Conservation (phyloP, 352 stramenopile genomes). For the Thalassiosira mediterranea region DNA sequence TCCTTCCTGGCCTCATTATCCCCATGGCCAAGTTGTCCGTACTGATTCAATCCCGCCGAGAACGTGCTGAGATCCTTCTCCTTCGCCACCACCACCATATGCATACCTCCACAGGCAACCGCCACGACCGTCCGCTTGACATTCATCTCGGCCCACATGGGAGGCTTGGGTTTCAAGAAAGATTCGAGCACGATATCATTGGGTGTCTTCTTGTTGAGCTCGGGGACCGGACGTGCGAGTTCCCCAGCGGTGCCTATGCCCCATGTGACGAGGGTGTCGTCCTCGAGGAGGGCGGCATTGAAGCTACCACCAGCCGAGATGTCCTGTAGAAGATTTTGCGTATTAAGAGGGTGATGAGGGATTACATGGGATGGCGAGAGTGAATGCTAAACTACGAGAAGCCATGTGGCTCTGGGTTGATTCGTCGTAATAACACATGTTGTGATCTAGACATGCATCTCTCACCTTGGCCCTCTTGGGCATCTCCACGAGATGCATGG, state of each 20-base stretch:
- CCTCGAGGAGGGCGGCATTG: slow-evolving; percentile 87
- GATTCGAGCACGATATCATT: slow-evolving; percentile 85
- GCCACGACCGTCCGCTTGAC: slow-evolving; percentile 40
- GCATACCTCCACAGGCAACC: slow-evolving; percentile 58
- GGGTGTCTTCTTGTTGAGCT: slow-evolving; percentile 78
- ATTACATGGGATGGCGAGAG: no score
- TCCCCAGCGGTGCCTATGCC: slow-evolving; percentile 91
- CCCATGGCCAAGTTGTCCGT: slow-evolving; percentile 95
- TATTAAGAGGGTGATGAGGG: no score
- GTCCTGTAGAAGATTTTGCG: no score
- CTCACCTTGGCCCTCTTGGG: slow-evolving; percentile 77
- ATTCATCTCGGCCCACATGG: slow-evolving; percentile 34
- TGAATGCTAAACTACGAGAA: no score
- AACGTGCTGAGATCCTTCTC: slow-evolving; percentile 81
- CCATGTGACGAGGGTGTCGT: slow-evolving; percentile 91
- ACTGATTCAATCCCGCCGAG: slow-evolving; percentile 93
- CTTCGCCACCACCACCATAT: slow-evolving; percentile 62
- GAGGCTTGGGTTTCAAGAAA: slow-evolving; percentile 80
- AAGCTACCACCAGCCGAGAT: slow-evolving; percentile 88
- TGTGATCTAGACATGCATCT: no score
- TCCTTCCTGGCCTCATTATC: slow-evolving; percentile 68
- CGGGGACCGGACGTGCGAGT: slow-evolving; percentile 52
- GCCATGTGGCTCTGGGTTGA: no score
- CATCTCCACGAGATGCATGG: slow-evolving; percentile 39
- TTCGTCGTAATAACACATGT: no score